These are phyloP conservation scores for Bassia scoparia DNA, from an alignment of 148 eudicot genomes.

Conservation along the genomic window DNA sequence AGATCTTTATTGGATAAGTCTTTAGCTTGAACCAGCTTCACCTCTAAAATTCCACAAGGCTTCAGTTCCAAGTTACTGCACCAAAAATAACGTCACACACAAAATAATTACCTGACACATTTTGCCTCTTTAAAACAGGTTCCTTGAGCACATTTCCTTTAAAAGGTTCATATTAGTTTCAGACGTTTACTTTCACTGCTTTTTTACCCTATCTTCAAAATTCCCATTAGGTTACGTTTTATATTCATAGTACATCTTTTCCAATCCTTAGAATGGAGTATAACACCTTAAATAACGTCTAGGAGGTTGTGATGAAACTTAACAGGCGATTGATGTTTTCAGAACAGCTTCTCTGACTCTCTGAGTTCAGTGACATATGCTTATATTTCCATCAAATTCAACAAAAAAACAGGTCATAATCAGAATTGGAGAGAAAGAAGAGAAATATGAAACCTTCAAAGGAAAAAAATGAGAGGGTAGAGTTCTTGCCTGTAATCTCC, in stretches of 20 bases:
- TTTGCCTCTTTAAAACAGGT: constrained; percentile 1
- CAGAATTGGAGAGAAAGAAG: neutral
- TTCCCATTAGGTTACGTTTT: neutral
- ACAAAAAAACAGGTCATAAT: neutral
- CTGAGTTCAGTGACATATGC: too few species aligned
- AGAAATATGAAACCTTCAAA: neutral
- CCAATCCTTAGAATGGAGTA: neutral
- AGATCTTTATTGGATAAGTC: constrained; percentile 73
- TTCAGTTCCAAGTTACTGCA: constrained; percentile 69
- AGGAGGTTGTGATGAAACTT: neutral
- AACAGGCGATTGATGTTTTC: neutral
- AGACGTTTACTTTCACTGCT: neutral
- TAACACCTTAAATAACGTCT: neutral
- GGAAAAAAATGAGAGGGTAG: neutral
- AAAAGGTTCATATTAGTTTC: neutral
- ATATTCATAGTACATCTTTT: neutral
- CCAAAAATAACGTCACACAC: neutral
- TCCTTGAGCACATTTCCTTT: neutral
- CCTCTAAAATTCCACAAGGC: constrained; percentile 73
- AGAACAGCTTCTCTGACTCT: neutral
- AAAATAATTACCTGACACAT: neutral
- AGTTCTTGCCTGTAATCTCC: constrained; percentile 72
- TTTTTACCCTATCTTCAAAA: neutral
- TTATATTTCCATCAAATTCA: neutral
- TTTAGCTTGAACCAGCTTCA: constrained; percentile 80